Evolutionary conservation across 2,329 filamentous ascomycete genomes (phyloP).

Genomic region (Calonectria hawksworthii): DNA sequence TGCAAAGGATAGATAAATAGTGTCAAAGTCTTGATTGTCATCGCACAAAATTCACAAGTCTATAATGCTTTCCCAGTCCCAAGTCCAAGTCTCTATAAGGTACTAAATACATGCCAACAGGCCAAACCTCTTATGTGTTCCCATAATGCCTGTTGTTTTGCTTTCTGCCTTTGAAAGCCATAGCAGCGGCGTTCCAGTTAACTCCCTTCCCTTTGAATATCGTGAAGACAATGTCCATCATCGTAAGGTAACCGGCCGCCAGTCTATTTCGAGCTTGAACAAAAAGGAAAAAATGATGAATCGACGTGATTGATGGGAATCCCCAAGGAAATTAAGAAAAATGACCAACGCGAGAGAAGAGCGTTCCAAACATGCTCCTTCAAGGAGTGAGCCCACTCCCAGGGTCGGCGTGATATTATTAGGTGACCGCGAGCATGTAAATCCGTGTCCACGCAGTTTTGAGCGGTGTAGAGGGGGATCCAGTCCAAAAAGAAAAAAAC

Average conservation of each 20-base stretch:
- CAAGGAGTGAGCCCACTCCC: constrained; percentile 42
- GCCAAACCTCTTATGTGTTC: constrained; percentile 43
- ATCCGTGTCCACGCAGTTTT: constrained; percentile 35
- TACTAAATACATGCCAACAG: constrained; percentile 45
- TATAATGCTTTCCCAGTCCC: constrained; percentile 40
- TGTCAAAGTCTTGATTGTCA: background rate
- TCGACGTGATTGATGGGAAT: constrained; percentile 41
- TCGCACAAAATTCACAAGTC: constrained; percentile 39
- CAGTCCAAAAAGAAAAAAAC: constrained; percentile 37
- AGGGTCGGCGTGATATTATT: constrained; percentile 35
- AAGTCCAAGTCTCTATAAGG: constrained; percentile 43
- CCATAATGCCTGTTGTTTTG: constrained; percentile 40
- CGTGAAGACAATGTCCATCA: constrained; percentile 45
- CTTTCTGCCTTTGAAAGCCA: constrained; percentile 33
- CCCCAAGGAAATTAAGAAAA: constrained; percentile 29
- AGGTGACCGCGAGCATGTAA: constrained; percentile 38
- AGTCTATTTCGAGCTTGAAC: constrained; percentile 47
- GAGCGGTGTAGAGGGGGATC: constrained; percentile 28
- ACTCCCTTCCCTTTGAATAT: constrained; percentile 45
- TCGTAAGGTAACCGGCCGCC: constrained; percentile 46
- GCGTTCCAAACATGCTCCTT: constrained; percentile 44
- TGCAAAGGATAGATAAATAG: background rate
- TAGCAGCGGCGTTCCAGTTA: constrained; percentile 40
- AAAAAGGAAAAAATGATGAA: constrained; percentile 36
- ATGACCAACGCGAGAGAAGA: constrained; percentile 22